Evolutionary conservation across 306 rosid genomes (phyloP), one percentile per base, ranked within the genome.

Genomic region (Dalbergia oliveri): DNA sequence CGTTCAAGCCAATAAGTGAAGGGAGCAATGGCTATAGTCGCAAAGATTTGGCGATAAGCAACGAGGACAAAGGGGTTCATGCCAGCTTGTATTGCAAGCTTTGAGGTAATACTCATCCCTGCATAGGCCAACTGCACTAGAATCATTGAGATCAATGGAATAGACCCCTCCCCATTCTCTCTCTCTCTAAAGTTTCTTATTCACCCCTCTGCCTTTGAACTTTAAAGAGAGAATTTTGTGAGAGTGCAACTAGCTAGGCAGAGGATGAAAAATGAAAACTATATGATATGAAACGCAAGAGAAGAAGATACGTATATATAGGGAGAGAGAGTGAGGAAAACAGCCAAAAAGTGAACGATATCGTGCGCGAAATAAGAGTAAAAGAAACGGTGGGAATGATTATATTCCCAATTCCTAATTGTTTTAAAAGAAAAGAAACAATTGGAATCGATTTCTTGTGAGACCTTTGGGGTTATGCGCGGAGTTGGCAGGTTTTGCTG

Each of bases 31-130:
- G 94, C 81, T 0, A 70, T 2, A 10, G 94, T 83, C 0, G 92
- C 99, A 75, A 95, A 91, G 54, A 95, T 67, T 80, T 93, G 99
- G 0, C 99, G 82, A 50, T 95, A 95, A 44, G 96, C 89, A 34
- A 88, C 99, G 14, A 95, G 97, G 43, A 95, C 81, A 2, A 93
- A 76, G 7, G 98, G 98, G 70, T 85, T 84, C 98, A 93, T 90
- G 44, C 93, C 94, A 59, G 94, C 81, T 49, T 86, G 80, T 35
- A 95, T 59, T 0, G 99, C 99, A 43, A 95, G 91, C 90, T 93
- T 93, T n/a, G 99, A 91, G 6, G 86, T 91, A 4, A 93, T 86
- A 33, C 86, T 95, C 96, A 95, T 81, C 9, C 86, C 96, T 1
- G 97, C 90, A 70, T 86, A 95, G 0, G 74, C 73, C 3, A 79